phyloP scores from a whole-genome alignment of 2,329 filamentous ascomycete species.

The Podosphaera fusca region DNA sequence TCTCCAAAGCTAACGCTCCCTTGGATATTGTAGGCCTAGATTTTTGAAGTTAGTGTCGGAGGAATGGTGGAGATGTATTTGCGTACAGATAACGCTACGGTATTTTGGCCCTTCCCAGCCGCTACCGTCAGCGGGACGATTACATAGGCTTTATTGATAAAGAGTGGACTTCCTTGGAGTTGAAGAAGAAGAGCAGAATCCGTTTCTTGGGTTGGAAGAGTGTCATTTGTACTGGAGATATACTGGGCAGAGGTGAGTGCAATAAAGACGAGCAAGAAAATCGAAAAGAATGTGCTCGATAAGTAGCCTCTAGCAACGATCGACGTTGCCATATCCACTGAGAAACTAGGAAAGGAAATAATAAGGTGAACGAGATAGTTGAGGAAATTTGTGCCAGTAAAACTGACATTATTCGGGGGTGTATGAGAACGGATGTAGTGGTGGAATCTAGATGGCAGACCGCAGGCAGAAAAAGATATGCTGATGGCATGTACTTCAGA shows the following conservation, averaged over 20 bases:
- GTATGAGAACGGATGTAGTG: too few species aligned
- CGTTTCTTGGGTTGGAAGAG: slow-evolving; percentile 7
- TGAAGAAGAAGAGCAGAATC: background rate
- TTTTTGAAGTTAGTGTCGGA: background rate
- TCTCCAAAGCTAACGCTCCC: slow-evolving; percentile 5
- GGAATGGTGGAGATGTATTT: background rate
- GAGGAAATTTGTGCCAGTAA: background rate
- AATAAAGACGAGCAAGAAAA: slow-evolving; percentile 5
- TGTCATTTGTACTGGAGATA: slow-evolving; percentile 11
- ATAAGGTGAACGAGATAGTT: background rate
- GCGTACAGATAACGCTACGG: slow-evolving; percentile 6
- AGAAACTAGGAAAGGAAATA: slow-evolving; percentile 1
- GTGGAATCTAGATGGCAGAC: too few species aligned
- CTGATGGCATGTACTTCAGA: slow-evolving; percentile 1
- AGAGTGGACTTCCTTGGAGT: background rate
- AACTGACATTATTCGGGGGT: too few species aligned
- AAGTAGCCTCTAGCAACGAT: slow-evolving; percentile 9
- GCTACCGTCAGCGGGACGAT: slow-evolving; percentile 11
- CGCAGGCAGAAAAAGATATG: background rate
- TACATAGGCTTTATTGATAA: slow-evolving; percentile 4
- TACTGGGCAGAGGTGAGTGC: slow-evolving; percentile 9
- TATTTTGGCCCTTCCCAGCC: slow-evolving; percentile 8
- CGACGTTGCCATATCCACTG: slow-evolving; percentile 10
- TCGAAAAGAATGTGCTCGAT: slow-evolving; percentile 1
- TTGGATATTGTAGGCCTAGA: slow-evolving; percentile 5